These are phyloP conservation scores for Millerago galiae DNA, from an alignment of 805 yeast species.

Conservation along the genomic window DNA sequence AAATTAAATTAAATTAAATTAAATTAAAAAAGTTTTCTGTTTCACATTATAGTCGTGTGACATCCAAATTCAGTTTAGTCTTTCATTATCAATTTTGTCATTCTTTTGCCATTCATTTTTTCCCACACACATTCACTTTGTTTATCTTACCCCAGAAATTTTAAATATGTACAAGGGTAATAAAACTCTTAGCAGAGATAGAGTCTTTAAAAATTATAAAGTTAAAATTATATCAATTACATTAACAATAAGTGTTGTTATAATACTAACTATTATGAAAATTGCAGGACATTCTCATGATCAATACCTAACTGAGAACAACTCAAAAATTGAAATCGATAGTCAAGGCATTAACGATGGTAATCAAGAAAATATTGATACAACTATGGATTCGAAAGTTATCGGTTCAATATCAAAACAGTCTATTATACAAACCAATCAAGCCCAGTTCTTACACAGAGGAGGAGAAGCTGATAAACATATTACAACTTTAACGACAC, in stretches of 20 bases:
- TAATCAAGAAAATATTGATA: conserved; percentile 8
- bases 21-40: too few species aligned
- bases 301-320: background rate
- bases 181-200: background rate
- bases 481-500: background rate
- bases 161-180: conserved; percentile 1
- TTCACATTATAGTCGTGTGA: too few species aligned
- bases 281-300: background rate
- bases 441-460: background rate
- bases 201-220: background rate
- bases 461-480: conserved; percentile 1
- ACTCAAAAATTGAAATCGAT: background rate
- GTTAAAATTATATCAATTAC: background rate
- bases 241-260: background rate
- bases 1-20: too few species aligned
- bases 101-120: background rate
- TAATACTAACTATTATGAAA: background rate
- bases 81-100: too few species aligned
- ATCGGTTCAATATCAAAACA: conserved; percentile 10
- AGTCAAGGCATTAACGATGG: conserved; percentile 2
- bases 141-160: background rate
- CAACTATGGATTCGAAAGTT: conserved; percentile 13
- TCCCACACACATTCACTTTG: background rate
- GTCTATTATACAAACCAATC: background rate
- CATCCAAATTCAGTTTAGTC: too few species aligned